phyloP scores from a whole-genome alignment of 2,329 filamentous ascomycete genomes.

The Beauveria varroae region DNA sequence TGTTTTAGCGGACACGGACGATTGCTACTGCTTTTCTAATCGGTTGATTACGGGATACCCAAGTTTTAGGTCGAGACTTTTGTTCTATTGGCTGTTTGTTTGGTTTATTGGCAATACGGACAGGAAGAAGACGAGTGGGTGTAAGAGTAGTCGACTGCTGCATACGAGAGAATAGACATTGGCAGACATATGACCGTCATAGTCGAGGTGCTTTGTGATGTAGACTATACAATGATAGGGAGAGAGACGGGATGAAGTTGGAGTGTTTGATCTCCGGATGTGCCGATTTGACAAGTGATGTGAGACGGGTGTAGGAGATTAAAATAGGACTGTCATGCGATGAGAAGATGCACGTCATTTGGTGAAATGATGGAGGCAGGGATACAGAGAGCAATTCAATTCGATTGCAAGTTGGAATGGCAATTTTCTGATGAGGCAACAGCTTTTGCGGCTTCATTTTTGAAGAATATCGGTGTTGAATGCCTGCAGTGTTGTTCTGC shows the following conservation, averaged over 20 bases:
- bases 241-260: not conserved
- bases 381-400: too few relatives aligned
- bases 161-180: not conserved
- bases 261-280: not conserved
- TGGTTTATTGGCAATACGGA: not conserved
- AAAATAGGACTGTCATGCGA: not conserved
- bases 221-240: not conserved
- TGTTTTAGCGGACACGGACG: slow-evolving; percentile 7
- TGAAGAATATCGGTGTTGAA: too few relatives aligned
- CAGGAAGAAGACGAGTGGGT: not conserved
- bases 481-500: not conserved
- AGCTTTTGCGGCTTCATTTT: too few relatives aligned
- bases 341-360: not conserved
- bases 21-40: slow-evolving; percentile 1
- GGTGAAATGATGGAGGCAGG: not conserved
- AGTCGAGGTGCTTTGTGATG: not conserved
- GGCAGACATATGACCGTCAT: not conserved
- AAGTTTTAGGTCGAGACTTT: not conserved
- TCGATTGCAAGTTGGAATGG: not conserved
- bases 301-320: not conserved
- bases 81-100: not conserved
- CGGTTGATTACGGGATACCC: slow-evolving; percentile 12
- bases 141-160: slow-evolving; percentile 5
- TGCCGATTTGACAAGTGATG: not conserved
- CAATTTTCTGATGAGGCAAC: not conserved